Evolutionary conservation across 73 alveolate genomes (phyloP).

Genomic region (Urostyla sp.): DNA sequence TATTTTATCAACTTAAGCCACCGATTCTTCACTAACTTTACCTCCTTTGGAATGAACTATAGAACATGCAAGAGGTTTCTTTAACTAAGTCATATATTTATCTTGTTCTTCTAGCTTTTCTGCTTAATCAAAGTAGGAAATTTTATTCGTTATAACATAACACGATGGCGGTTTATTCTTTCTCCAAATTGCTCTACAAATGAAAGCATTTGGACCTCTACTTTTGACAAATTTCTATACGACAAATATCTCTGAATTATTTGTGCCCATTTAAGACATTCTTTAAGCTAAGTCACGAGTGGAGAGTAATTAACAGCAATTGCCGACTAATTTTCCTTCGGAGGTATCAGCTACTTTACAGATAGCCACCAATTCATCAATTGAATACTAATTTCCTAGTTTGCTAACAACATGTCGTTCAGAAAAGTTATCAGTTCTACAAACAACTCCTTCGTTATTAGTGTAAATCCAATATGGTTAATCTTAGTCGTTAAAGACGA

Average conservation of each 20-base stretch:
- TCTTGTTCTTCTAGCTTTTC: constrained; percentile 82
- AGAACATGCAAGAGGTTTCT: constrained; percentile 79
- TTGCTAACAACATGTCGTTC: constrained; percentile 74
- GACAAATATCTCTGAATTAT: constrained; percentile 71
- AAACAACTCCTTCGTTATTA: constrained; percentile 92
- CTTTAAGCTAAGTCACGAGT: constrained; percentile 68
- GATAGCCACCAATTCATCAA: constrained; percentile 80
- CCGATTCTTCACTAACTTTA: constrained; percentile 87
- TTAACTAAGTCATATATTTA: constrained; percentile 85
- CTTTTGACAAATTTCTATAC: constrained; percentile 92
- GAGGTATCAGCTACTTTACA: constrained; percentile 62
- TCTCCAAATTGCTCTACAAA: constrained; percentile 92
- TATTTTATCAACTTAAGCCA: constrained; percentile 82
- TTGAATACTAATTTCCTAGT: constrained; percentile 73
- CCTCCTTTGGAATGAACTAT: constrained; percentile 92
- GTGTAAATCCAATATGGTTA: constrained; percentile 94
- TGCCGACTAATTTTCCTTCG: constrained; percentile 65
- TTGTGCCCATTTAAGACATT: constrained; percentile 52
- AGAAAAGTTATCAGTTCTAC: constrained; percentile 88
- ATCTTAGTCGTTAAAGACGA: constrained; percentile 93
- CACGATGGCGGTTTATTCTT: constrained; percentile 83
- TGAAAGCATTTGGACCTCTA: constrained; percentile 96
- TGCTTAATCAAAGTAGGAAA: constrained; percentile 60
- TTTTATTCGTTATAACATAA: constrained; percentile 91
- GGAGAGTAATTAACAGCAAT: constrained; percentile 63